A percentile compares a stretch with the other conserved stretches of the same genome.
These are phyloP conservation scores for Microthlaspi erraticum DNA, from an alignment of 345 rosid species.

Conservation along the genomic window DNA sequence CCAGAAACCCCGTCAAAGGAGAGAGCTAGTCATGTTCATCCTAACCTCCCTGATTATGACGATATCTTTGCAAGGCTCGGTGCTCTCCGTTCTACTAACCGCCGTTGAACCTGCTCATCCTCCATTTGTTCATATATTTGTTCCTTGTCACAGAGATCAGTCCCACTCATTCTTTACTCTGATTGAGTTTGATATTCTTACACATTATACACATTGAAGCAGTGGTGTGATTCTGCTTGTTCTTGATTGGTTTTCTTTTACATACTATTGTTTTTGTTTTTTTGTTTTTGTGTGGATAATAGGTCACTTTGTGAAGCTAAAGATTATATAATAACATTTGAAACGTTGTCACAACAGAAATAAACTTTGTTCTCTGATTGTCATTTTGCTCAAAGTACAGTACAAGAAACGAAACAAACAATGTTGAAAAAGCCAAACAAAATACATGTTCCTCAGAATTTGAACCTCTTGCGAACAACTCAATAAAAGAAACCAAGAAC, in stretches of 20 bases:
- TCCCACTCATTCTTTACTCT: constrained; percentile 23
- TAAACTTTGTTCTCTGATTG: constrained; percentile 3
- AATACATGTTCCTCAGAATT: neutral
- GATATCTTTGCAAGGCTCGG: constrained; percentile 58
- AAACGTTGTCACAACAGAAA: constrained; percentile 15
- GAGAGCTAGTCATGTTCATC: constrained; percentile 78
- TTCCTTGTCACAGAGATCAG: constrained; percentile 30
- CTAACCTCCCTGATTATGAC: constrained; percentile 90
- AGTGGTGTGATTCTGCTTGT: constrained; percentile 27
- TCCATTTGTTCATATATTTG: constrained; percentile 30
- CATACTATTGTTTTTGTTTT: neutral
- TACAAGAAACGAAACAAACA: constrained; percentile 33
- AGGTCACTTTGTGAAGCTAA: constrained; percentile 20
- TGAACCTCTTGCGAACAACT: constrained; percentile 13
- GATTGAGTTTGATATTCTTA: constrained; percentile 26
- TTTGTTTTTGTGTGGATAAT: constrained; percentile 12
- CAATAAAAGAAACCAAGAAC: constrained; percentile 91
- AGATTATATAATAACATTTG: constrained; percentile 15
- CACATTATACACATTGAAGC: constrained; percentile 23
- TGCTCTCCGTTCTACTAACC: constrained; percentile 50
- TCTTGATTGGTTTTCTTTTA: constrained; percentile 12
- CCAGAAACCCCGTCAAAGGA: constrained; percentile 46
- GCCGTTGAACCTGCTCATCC: constrained; percentile 28
- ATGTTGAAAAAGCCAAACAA: constrained; percentile 19
- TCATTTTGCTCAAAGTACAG: constrained; percentile 12